Evolutionary conservation across 2,329 filamentous ascomycete genomes (phyloP), one percentile per base, ranked within the genome.

Genomic region (Trichoderma sp.): DNA sequence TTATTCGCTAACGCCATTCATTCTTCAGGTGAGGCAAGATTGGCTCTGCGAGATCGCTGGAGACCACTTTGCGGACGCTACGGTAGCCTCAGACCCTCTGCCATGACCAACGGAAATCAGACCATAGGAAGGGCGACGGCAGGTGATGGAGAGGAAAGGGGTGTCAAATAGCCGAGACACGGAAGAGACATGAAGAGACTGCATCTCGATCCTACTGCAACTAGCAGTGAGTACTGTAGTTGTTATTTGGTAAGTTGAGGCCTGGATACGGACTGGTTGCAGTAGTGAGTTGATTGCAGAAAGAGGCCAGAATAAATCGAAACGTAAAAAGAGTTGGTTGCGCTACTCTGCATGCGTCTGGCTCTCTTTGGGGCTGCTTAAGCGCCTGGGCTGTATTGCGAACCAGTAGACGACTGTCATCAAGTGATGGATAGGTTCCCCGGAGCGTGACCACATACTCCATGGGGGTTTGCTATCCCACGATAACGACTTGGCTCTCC

Each of bases 361-460:
- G 53, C 4, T 29, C 64, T 45, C 8, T 6, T 29, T 50, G 35
- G 12, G 27, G 63, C 21, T 50, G 59, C 56, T 59, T 64, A 72
- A 72, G 69, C 69, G 68, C 68, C 35, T 56, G 68, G 68, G 53
- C 35, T 56, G 68, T 21, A 24, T 11, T 31, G 68, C 35, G 18
- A 60, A 56, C 68, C 68, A 41, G 38, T 33, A 56, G 41, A 56
- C 14, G 14, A 9, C 14, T 53, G 27, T 31, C 27, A 56, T 64
- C 59, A 64, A 63, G 29, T 72, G 69, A 72, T 72, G 29, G 59
- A 72, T 59, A 45, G 69, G 11, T 53, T 62, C 24, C 56, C n/a
- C 9, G 27, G 69, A 72, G 69, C 69, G 69, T 72, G 69, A 72
- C 69, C 69, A 64, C 38, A 72, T 72, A 64, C 69, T 72, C 59